phyloP scores from a whole-genome alignment of 192 early-diverging fungal genomes.

The Podila minutissima region DNA sequence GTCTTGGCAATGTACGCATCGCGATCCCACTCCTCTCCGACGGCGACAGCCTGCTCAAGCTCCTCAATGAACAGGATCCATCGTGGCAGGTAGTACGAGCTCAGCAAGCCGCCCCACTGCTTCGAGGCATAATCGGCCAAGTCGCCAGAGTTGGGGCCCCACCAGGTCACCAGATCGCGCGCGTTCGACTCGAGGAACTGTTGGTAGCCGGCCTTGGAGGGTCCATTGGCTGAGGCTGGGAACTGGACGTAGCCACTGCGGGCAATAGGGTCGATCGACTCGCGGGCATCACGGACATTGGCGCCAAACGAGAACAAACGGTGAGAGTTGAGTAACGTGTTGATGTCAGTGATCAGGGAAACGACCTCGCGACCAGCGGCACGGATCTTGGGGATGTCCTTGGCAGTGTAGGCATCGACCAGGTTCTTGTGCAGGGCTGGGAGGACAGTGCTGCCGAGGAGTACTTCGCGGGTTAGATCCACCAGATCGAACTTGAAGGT shows the following conservation, averaged over 20 bases:
- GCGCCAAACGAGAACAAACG: conserved; percentile 27
- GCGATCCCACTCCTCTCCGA: background rate
- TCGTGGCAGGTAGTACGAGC: conserved; percentile 35
- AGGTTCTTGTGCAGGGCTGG: conserved; percentile 14
- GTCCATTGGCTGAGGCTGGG: background rate
- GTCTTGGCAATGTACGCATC: background rate
- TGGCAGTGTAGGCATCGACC: conserved; percentile 21
- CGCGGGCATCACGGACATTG: conserved; percentile 15
- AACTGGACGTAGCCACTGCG: conserved; percentile 2
- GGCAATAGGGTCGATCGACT: conserved; percentile 15
- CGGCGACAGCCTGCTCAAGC: conserved; percentile 14
- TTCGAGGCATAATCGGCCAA: conserved; percentile 34
- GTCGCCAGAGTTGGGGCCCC: conserved; percentile 19
- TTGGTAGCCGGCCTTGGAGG: conserved; percentile 17
- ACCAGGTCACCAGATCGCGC: conserved; percentile 42
- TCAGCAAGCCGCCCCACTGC: conserved; percentile 40
- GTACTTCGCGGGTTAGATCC: conserved; percentile 40
- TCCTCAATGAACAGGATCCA: conserved; percentile 31
- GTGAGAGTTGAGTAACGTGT: conserved; percentile 17
- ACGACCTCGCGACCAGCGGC: conserved; percentile 19
- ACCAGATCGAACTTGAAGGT: conserved; percentile 40
- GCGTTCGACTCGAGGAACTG: conserved; percentile 48
- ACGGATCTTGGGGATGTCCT: conserved; percentile 17
- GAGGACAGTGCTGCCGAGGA: conserved; percentile 20
- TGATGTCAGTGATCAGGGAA: conserved; percentile 14